Conservation (phyloP, 176 grass and related monocot genomes). For the Otatea glauca region DNA sequence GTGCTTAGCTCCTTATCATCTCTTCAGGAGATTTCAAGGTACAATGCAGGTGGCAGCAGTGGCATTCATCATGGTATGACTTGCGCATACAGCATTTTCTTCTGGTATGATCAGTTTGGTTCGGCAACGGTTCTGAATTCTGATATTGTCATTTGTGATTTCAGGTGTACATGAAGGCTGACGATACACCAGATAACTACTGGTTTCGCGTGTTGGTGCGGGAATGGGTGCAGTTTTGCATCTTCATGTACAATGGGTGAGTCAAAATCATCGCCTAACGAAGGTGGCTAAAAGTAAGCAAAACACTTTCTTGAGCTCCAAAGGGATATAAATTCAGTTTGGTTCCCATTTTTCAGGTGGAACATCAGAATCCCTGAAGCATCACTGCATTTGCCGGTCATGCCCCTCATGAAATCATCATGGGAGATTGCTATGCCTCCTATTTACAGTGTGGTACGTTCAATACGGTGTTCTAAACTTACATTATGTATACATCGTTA, state of each 20-base stretch:
- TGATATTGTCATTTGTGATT: slow-evolving; percentile 14
- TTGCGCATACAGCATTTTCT: neutral
- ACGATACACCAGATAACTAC: slow-evolving; percentile 87
- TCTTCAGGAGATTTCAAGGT: slow-evolving; percentile 85
- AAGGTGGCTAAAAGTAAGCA: neutral
- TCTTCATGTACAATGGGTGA: slow-evolving; percentile 96
- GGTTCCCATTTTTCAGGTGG: slow-evolving; percentile 62
- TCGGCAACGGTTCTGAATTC: slow-evolving; percentile 15
- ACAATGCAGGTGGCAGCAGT: slow-evolving; percentile 92
- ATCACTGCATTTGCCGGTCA: slow-evolving; percentile 72
- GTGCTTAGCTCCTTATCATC: neutral
- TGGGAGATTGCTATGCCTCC: slow-evolving; percentile 78
- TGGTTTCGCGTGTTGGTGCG: slow-evolving; percentile 93
- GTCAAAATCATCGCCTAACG: neutral
- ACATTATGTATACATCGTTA: neutral
- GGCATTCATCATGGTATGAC: slow-evolving; percentile 86
- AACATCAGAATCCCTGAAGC: slow-evolving; percentile 90
- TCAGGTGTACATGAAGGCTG: slow-evolving; percentile 91
- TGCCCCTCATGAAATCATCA: slow-evolving; percentile 70
- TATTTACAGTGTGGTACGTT: slow-evolving; percentile 89
- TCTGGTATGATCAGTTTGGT: neutral
- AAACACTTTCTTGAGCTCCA: neutral
- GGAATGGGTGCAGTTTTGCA: slow-evolving; percentile 95
- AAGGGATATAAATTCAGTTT: slow-evolving; percentile 7
- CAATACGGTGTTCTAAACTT: neutral